Conservation (phyloP, 2,329 filamentous ascomycete species). For the Penicillium sp. region DNA sequence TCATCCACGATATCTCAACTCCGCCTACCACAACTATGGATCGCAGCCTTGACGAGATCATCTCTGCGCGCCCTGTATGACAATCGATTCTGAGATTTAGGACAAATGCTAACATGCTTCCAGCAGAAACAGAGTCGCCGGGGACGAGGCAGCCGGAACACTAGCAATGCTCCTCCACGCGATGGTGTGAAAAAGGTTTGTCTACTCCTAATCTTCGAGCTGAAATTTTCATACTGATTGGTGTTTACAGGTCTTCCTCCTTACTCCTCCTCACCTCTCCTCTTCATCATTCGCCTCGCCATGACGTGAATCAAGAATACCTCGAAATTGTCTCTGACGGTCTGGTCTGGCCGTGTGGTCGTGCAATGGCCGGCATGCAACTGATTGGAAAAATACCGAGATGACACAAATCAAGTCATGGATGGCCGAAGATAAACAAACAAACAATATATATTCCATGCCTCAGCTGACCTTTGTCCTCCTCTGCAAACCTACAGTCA, state of each 20-base stretch:
- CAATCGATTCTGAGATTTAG: slow-evolving; percentile 13
- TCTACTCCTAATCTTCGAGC: background rate
- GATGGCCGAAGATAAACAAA: background rate
- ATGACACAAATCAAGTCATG: background rate
- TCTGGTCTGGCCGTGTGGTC: slow-evolving; percentile 2
- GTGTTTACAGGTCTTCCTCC: slow-evolving; percentile 41
- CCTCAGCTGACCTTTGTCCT: slow-evolving; percentile 42
- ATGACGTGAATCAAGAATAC: background rate
- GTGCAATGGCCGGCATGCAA: slow-evolving; percentile 7
- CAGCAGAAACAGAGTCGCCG: slow-evolving; percentile 26
- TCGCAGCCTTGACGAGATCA: slow-evolving; percentile 62
- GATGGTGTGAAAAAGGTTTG: slow-evolving; percentile 87
- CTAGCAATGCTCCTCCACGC: slow-evolving; percentile 58
- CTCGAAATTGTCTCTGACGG: slow-evolving; percentile 1
- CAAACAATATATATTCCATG: slow-evolving; percentile 13
- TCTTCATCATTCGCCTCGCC: slow-evolving; percentile 9
- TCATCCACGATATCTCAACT: background rate
- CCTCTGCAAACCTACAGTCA: slow-evolving; percentile 38
- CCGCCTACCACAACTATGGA: slow-evolving; percentile 46
- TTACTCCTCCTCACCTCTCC: slow-evolving; percentile 30
- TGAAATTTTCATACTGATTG: background rate
- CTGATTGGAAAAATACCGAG: slow-evolving; percentile 2
- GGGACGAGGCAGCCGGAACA: slow-evolving; percentile 37
- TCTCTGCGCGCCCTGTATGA: slow-evolving; percentile 56
- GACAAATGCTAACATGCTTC: background rate